phyloP scores from a whole-genome alignment of 495 filamentous ascomycete species.

The Lepidopterella palustris region DNA sequence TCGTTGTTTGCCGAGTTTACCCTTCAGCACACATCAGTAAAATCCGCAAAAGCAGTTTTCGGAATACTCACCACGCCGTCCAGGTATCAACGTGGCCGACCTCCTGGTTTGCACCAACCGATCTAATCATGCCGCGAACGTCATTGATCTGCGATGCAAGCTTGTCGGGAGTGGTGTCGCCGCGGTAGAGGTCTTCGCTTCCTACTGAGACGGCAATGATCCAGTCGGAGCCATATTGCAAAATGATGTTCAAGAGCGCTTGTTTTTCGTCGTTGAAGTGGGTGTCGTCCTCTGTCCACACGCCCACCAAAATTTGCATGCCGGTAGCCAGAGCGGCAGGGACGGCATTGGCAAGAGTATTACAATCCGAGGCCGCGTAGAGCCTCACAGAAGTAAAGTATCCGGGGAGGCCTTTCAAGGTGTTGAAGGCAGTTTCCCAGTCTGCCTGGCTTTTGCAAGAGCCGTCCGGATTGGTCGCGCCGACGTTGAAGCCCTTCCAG shows the following conservation, averaged over 20 bases:
- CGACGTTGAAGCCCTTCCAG: slow-evolving; percentile 46
- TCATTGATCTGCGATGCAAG: slow-evolving; percentile 46
- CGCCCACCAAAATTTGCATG: slow-evolving; percentile 45
- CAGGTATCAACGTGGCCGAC: slow-evolving; percentile 36
- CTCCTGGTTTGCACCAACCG: slow-evolving; percentile 20
- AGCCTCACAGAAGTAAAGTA: slow-evolving; percentile 45
- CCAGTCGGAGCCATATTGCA: slow-evolving; percentile 42
- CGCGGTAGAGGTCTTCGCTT: slow-evolving; percentile 51
- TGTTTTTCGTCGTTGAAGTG: slow-evolving; percentile 45
- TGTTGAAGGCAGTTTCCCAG: slow-evolving; percentile 43
- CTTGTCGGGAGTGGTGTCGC: slow-evolving; percentile 40
- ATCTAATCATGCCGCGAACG: slow-evolving; percentile 34
- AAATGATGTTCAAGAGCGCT: slow-evolving; percentile 43
- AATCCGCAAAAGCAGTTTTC: neutral
- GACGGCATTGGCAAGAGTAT: slow-evolving; percentile 45
- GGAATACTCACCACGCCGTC: slow-evolving; percentile 1
- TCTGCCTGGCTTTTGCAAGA: slow-evolving; percentile 46
- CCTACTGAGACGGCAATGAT: slow-evolving; percentile 49
- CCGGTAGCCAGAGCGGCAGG: slow-evolving; percentile 48
- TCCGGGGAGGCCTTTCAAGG: slow-evolving; percentile 43
- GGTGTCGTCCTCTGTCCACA: slow-evolving; percentile 46
- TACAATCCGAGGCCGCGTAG: slow-evolving; percentile 50
- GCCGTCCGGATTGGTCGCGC: slow-evolving; percentile 40
- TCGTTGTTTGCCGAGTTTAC: slow-evolving; percentile 24
- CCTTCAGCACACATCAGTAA: slow-evolving; percentile 5